These are phyloP conservation scores for Gossypium laxum DNA, from an alignment of 441 rosid genomes.

Conservation along the genomic window DNA sequence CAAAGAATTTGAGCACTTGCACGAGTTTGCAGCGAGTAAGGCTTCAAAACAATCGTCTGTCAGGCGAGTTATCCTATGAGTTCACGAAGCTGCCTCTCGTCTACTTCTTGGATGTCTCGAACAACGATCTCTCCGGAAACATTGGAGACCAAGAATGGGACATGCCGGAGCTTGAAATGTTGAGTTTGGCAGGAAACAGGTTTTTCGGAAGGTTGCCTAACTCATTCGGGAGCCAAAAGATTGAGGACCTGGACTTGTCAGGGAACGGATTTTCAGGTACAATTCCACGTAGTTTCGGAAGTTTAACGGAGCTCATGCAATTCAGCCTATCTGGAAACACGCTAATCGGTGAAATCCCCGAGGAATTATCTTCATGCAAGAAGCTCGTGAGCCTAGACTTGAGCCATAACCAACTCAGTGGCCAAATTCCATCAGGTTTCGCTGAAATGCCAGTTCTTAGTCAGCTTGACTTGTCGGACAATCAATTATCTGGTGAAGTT, in stretches of 20 bases:
- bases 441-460: conserved; percentile 61
- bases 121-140: conserved; percentile 50
- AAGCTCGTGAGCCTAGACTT: conserved; percentile 66
- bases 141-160: conserved; percentile 42
- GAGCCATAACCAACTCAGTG: conserved; percentile 53
- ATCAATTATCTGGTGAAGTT: conserved; percentile 50
- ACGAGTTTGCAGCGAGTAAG: conserved; percentile 56
- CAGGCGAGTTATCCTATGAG: conserved; percentile 42
- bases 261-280: conserved; percentile 44
- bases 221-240: conserved; percentile 41
- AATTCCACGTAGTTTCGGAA: conserved; percentile 36
- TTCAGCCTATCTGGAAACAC: conserved; percentile 48
- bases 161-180: conserved; percentile 67
- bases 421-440: conserved; percentile 49
- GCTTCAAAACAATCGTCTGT: conserved; percentile 52
- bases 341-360: conserved; percentile 53
- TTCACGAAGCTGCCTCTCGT: conserved; percentile 51
- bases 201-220: conserved; percentile 48
- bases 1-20: conserved; percentile 42
- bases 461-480: conserved; percentile 61
- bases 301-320: conserved; percentile 43
- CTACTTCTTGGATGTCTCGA: conserved; percentile 68
- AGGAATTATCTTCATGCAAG: conserved; percentile 52
- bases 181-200: conserved; percentile 49
- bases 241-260: conserved; percentile 60